Percentiles rank a stretch among this genome's conserved stretches.
These are phyloP conservation scores for Boehmeria nivea DNA, from an alignment of 306 rosid genomes.

Conservation along the genomic window DNA sequence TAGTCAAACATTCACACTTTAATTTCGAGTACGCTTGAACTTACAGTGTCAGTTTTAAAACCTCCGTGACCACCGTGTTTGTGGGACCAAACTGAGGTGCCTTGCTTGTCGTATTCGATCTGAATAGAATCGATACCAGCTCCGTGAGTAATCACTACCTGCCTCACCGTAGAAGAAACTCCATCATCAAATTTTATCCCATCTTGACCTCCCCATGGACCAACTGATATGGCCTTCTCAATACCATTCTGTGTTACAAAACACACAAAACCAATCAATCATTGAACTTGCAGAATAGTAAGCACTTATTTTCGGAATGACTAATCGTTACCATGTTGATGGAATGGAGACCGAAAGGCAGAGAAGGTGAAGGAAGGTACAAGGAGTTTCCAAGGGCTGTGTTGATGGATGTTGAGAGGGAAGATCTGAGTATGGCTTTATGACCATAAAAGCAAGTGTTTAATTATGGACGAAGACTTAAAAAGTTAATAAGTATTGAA, in stretches of 20 bases:
- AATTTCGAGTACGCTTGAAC: neutral
- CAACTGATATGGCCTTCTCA: constrained; percentile 37
- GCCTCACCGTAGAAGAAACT: constrained; percentile 53
- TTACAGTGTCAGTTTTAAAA: constrained; percentile 29
- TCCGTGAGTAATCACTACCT: constrained; percentile 60
- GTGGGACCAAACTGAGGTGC: constrained; percentile 56
- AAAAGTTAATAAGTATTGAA: too few relatives aligned
- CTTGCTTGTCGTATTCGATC: constrained; percentile 60
- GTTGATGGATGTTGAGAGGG: constrained; percentile 1
- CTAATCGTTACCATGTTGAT: constrained; percentile 12
- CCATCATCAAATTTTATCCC: constrained; percentile 71
- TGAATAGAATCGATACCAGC: constrained; percentile 67
- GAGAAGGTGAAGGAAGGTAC: constrained; percentile 1
- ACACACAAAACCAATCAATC: neutral
- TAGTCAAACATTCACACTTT: too few relatives aligned
- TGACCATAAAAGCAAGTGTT: neutral
- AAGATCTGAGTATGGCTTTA: constrained; percentile 1
- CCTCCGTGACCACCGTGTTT: constrained; percentile 87
- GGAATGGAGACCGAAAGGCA: neutral
- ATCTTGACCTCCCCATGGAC: constrained; percentile 77
- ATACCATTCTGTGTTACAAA: constrained; percentile 10
- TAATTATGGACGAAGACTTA: neutral
- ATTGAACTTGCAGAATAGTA: too few relatives aligned
- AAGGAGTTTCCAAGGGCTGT: neutral
- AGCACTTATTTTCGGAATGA: too few relatives aligned